Evolutionary conservation across 2,329 filamentous ascomycete genomes (phyloP).

Genomic region (Eutypa lata): DNA sequence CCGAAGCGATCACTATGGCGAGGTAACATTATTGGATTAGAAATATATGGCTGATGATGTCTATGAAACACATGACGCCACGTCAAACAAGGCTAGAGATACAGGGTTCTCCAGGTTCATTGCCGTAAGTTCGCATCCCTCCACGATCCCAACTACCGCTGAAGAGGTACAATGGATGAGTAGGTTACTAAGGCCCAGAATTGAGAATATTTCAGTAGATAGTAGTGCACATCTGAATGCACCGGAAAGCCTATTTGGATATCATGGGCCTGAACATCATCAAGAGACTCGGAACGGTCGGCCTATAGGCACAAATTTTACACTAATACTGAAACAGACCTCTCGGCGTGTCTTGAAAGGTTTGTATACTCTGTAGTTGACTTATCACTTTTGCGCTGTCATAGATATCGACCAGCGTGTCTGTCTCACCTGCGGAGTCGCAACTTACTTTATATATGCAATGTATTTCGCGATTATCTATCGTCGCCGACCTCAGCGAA

Average conservation of each 20-base stretch:
- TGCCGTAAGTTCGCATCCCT: background rate
- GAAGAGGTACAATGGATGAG: background rate
- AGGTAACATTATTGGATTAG: background rate
- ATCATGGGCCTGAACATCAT: background rate
- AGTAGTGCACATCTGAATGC: too few species aligned
- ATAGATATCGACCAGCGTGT: background rate
- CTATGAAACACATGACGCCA: slow-evolving; percentile 2
- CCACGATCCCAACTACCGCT: background rate
- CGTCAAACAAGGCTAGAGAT: background rate
- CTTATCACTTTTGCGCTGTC: background rate
- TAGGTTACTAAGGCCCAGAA: too few species aligned
- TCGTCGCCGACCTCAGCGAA: background rate
- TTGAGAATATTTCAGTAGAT: too few species aligned
- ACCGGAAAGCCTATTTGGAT: background rate
- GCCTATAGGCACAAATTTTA: background rate
- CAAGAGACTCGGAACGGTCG: background rate
- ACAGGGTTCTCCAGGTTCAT: slow-evolving; percentile 1
- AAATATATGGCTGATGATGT: background rate
- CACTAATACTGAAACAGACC: slow-evolving; percentile 12
- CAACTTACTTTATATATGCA: background rate
- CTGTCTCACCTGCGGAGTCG: background rate
- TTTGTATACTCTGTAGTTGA: background rate
- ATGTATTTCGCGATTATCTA: background rate
- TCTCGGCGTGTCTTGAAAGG: background rate
- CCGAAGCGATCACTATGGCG: background rate